Conservation (phyloP, 1,139 yeast species). For the Yamadazyma buinensis region DNA sequence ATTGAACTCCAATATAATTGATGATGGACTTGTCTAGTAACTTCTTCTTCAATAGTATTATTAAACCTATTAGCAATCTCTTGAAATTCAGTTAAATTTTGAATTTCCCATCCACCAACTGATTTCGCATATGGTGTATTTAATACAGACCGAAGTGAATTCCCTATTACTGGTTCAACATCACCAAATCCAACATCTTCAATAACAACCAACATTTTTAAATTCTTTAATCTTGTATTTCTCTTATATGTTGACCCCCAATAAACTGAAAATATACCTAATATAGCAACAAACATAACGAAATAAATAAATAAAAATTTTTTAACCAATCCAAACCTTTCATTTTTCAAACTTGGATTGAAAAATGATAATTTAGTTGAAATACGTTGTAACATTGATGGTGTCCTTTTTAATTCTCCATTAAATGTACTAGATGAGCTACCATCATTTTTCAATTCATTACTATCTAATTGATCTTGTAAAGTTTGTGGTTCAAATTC, state of each 20-base stretch:
- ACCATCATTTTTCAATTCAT: no score
- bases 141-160: conserved; percentile 18
- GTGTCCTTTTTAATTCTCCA: conserved; percentile 8
- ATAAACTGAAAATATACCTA: conserved; percentile 35
- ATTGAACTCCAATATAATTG: conserved; percentile 45
- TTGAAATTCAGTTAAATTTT: conserved; percentile 23
- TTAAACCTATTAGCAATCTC: conserved; percentile 26
- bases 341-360: conserved; percentile 19
- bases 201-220: conserved; percentile 38
- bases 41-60: conserved; percentile 29
- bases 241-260: conserved; percentile 43
- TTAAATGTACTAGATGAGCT: no score
- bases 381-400: conserved; percentile 12
- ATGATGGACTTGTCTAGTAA: conserved; percentile 36
- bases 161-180: conserved; percentile 31
- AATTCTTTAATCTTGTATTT: conserved; percentile 23
- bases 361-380: conserved; percentile 22
- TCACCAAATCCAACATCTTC: conserved; percentile 29
- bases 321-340: conserved; percentile 18
- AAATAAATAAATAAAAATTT: conserved; percentile 17
- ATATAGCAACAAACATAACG: conserved; percentile 26
- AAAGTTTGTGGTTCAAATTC: conserved; percentile 5
- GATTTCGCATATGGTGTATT: conserved; percentile 16
- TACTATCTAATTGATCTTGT: not conserved
- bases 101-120: conserved; percentile 41